phyloP scores from a whole-genome alignment of 2,329 filamentous ascomycete species.

The Knufia petricola region DNA sequence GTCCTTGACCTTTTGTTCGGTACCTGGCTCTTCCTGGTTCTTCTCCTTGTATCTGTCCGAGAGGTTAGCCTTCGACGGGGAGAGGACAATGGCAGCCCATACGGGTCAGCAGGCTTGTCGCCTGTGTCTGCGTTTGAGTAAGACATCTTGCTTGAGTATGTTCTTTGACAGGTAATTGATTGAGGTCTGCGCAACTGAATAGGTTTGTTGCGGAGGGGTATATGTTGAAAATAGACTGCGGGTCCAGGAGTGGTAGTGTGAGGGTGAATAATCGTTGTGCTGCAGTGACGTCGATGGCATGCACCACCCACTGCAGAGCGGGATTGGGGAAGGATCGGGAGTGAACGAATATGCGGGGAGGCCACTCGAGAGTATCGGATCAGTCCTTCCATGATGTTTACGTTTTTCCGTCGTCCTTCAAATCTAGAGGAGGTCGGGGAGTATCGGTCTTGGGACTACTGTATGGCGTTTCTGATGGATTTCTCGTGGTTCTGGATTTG shows the following conservation, averaged over 20 bases:
- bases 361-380: not conserved
- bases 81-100: not conserved
- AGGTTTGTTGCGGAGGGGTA: not conserved
- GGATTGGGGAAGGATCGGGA: not conserved
- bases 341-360: not conserved
- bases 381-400: slow-evolving; percentile 1
- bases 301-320: not conserved
- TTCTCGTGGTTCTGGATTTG: no score
- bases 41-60: slow-evolving; percentile 71
- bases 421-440: no score
- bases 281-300: slow-evolving; percentile 4
- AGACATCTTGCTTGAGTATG: slow-evolving; percentile 13
- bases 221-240: not conserved
- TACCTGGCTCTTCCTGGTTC: slow-evolving; percentile 60
- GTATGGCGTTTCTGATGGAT: no score
- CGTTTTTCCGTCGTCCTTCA: not conserved
- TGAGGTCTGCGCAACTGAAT: not conserved
- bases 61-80: slow-evolving; percentile 26
- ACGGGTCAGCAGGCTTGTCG: slow-evolving; percentile 12
- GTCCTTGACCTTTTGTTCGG: slow-evolving; percentile 68
- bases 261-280: not conserved
- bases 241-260: not conserved
- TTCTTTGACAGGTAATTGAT: slow-evolving; percentile 1
- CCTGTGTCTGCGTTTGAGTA: slow-evolving; percentile 11
- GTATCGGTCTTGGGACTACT: no score